Percentiles rank a stretch among this genome's conserved stretches.
phyloP scores from a whole-genome alignment of 2,329 filamentous ascomycete species.

The Thermothelomyces thermophilus region DNA sequence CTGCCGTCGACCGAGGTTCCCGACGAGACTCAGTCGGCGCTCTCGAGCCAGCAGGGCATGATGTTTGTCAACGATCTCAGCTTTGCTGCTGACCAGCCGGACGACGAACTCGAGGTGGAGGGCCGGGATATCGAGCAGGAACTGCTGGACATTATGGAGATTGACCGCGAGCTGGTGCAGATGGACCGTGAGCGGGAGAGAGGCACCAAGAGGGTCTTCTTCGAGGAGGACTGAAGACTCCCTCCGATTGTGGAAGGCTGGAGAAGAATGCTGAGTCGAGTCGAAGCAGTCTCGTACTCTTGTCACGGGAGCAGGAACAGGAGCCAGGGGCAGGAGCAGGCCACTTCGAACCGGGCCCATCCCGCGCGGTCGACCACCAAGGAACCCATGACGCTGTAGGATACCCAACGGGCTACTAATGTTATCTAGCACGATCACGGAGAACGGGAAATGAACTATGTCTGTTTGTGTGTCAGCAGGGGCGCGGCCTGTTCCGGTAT shows the following conservation, averaged over 20 bases:
- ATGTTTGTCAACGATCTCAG: constrained; percentile 46
- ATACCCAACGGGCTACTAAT: constrained; percentile 31
- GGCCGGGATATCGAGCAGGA: constrained; percentile 51
- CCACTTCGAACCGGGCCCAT: too few species aligned
- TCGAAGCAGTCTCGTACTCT: too few species aligned
- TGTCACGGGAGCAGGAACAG: too few species aligned
- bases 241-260: background rate
- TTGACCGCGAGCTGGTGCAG: constrained; percentile 52
- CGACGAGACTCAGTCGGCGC: constrained; percentile 25
- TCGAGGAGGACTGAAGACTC: constrained; percentile 36
- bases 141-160: constrained; percentile 60
- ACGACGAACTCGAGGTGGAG: constrained; percentile 41
- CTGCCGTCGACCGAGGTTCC: constrained; percentile 25
- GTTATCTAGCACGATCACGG: constrained; percentile 15
- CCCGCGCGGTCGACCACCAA: background rate
- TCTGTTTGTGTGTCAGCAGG: constrained; percentile 1
- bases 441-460: constrained; percentile 10
- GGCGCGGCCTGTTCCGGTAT: background rate
- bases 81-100: constrained; percentile 46
- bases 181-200: constrained; percentile 46
- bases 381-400: constrained; percentile 29
- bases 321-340: too few species aligned
- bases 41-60: constrained; percentile 30
- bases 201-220: constrained; percentile 47
- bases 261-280: background rate